Evolutionary conservation across 345 rosid genomes (phyloP).

Genomic region (Boechera divaricarpa): DNA sequence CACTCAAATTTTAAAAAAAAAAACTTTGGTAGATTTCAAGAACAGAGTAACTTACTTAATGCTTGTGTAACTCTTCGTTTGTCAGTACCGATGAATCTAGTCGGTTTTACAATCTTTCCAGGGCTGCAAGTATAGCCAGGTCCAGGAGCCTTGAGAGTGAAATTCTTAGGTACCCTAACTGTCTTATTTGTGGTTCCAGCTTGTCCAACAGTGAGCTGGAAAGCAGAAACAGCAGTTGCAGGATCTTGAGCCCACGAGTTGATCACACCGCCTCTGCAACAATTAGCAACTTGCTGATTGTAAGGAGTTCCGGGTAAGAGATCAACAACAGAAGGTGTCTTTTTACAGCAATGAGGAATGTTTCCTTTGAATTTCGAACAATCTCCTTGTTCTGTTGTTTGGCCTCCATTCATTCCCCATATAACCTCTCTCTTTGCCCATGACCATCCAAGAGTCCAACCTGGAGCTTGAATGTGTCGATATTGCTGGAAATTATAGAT

Average conservation of each 20-base stretch:
- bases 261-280: conserved; percentile 76
- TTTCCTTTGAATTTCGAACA: conserved; percentile 81
- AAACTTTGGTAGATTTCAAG: neutral
- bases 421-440: conserved; percentile 86
- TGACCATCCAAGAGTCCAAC: conserved; percentile 79
- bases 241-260: conserved; percentile 87
- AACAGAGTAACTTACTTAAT: conserved; percentile 54
- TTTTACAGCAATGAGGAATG: conserved; percentile 76
- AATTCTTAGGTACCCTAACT: conserved; percentile 70
- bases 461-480: conserved; percentile 70
- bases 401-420: conserved; percentile 81
- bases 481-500: conserved; percentile 72
- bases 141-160: conserved; percentile 77
- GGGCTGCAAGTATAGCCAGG: conserved; percentile 84
- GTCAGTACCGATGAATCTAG: conserved; percentile 63
- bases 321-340: conserved; percentile 64
- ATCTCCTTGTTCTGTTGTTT: conserved; percentile 87
- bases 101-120: conserved; percentile 72
- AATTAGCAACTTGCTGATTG: conserved; percentile 76
- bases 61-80: conserved; percentile 77
- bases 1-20: neutral
- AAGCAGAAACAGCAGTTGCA: conserved; percentile 59
- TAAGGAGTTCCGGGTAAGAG: conserved; percentile 79
- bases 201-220: conserved; percentile 71
- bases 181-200: conserved; percentile 88